phyloP scores from a whole-genome alignment of 768 basidiomycete genomes.

The Ramaria rubella region DNA sequence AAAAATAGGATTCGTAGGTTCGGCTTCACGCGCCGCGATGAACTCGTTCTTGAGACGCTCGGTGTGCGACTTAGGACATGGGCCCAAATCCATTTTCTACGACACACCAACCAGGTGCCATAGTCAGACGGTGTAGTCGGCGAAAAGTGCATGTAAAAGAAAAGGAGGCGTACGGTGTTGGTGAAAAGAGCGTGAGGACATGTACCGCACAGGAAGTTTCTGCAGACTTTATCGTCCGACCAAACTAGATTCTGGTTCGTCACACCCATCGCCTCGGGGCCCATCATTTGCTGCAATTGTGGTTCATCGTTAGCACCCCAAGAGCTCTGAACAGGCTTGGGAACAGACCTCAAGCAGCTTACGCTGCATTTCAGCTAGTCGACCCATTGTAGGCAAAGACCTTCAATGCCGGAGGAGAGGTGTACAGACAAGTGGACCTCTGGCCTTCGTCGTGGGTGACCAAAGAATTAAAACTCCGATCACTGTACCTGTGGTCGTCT shows the following conservation, averaged over 20 bases:
- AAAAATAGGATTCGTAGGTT: constrained; percentile 76
- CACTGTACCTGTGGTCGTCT: too few relatives aligned
- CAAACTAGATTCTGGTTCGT: constrained; percentile 87
- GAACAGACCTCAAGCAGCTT: constrained; percentile 70
- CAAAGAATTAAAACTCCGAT: not conserved
- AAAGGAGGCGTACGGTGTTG: constrained; percentile 70
- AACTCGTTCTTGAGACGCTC: constrained; percentile 91
- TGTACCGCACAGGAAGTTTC: constrained; percentile 97
- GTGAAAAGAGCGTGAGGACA: constrained; percentile 97
- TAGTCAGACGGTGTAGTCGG: not conserved
- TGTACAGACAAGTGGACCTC: too few relatives aligned
- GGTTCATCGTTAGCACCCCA: not conserved
- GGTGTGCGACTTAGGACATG: constrained; percentile 94
- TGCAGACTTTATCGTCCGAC: constrained; percentile 96
- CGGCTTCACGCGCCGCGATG: constrained; percentile 67
- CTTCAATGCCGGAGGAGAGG: not conserved
- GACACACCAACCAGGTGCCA: not conserved
- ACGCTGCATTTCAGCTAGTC: constrained; percentile 94
- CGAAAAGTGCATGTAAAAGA: not conserved
- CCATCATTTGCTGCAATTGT: constrained; percentile 92
- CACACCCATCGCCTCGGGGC: constrained; percentile 98
- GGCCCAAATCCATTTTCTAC: constrained; percentile 99
- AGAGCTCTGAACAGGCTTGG: constrained; percentile 12
- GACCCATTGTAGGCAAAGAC: constrained; percentile 60
- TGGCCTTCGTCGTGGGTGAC: not conserved